A percentile compares a stretch with the other conserved stretches of the same genome.
Evolutionary conservation across 192 early-diverging fungal genomes (phyloP).

Genomic region (Podila epigama): DNA sequence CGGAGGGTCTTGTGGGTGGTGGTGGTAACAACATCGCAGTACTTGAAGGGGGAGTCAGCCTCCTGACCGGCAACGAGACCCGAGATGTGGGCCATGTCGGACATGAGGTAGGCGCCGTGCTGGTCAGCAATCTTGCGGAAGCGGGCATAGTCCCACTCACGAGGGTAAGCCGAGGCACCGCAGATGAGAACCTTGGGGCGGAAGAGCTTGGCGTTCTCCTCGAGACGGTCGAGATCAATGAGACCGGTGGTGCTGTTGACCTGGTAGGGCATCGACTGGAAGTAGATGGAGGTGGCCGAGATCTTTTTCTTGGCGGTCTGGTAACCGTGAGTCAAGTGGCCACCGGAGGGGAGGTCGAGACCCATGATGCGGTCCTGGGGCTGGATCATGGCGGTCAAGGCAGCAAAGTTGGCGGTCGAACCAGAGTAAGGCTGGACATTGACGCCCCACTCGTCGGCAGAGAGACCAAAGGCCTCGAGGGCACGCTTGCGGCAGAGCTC

Average conservation of each 20-base stretch:
- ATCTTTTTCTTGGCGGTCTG: conserved; percentile 99
- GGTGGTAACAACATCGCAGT: conserved; percentile 99
- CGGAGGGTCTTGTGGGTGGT: conserved; percentile 99
- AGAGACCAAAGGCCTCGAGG: conserved; percentile 90
- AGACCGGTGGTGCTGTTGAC: conserved; percentile 87
- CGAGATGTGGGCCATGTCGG: conserved; percentile 98
- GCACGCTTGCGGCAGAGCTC: conserved; percentile 96
- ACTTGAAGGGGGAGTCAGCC: conserved; percentile 93
- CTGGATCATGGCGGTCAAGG: conserved; percentile 92
- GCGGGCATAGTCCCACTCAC: conserved; percentile 98
- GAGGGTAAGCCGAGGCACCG: conserved; percentile 97
- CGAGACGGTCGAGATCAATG: conserved; percentile 95
- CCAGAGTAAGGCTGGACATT: conserved; percentile 99
- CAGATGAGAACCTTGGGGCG: conserved; percentile 98
- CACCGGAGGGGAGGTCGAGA: conserved; percentile 98
- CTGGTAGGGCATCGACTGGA: conserved; percentile 99
- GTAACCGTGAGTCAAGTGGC: conserved; percentile 99
- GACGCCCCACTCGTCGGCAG: conserved; percentile 94
- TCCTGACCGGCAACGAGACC: conserved; percentile 94
- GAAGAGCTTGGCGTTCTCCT: conserved; percentile 93
- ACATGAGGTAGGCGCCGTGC: conserved; percentile 95
- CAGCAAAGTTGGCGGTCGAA: conserved; percentile 98
- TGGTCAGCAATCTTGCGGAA: conserved; percentile 97
- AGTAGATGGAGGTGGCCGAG: conserved; percentile 99
- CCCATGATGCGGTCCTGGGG: conserved; percentile 99